phyloP scores from a whole-genome alignment of 441 rosid species.

The Aleurites moluccanus region DNA sequence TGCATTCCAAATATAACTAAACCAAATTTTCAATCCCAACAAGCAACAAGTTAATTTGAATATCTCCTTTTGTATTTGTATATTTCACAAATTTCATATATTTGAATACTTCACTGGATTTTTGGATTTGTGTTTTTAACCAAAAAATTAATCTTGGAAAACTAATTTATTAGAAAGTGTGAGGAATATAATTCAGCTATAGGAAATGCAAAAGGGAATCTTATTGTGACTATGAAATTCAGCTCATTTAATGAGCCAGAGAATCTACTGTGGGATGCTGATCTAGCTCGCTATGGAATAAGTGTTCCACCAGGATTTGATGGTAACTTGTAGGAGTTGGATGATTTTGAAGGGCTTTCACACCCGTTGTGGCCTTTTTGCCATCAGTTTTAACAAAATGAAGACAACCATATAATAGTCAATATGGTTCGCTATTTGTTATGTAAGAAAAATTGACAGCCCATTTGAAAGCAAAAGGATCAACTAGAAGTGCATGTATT shows the following conservation, averaged over 20 bases:
- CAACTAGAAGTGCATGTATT: too few species aligned
- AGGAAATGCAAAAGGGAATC: background rate
- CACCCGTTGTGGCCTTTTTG: background rate
- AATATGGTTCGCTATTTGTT: too few species aligned
- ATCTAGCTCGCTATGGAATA: background rate
- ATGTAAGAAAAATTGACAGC: too few species aligned
- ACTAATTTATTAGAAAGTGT: background rate
- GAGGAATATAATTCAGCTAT: background rate
- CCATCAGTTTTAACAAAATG: background rate
- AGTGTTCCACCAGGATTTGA: background rate
- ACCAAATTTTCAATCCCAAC: background rate
- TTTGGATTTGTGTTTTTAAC: background rate
- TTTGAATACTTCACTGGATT: background rate
- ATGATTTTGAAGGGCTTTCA: background rate
- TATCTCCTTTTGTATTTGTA: background rate
- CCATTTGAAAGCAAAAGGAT: too few species aligned
- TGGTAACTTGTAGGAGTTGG: background rate
- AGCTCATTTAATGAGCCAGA: background rate
- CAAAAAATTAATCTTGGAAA: too few species aligned
- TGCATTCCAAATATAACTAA: background rate
- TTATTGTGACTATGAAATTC: background rate
- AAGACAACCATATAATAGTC: too few species aligned
- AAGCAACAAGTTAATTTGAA: background rate
- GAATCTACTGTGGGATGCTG: background rate
- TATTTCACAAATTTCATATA: background rate